These are phyloP conservation scores for Maudiozyma humilis DNA, from an alignment of 1,139 yeast genomes.

Conservation along the genomic window DNA sequence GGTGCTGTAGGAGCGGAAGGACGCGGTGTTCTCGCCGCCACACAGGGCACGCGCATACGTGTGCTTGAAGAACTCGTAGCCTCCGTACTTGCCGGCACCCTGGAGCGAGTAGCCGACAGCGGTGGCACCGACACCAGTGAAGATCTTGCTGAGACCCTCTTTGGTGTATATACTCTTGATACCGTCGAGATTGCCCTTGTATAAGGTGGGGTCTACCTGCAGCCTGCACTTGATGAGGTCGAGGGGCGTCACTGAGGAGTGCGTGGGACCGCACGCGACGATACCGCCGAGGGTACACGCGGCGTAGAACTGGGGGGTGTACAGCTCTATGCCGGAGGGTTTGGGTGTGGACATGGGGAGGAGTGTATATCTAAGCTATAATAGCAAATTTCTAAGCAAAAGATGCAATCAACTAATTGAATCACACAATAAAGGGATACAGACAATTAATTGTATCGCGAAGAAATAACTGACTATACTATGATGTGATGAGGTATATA, in stretches of 20 bases:
- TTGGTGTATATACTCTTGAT: conserved; percentile 64
- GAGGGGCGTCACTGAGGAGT: conserved; percentile 82
- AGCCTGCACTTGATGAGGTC: conserved; percentile 89
- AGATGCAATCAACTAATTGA: neutral
- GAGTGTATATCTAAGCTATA: neutral
- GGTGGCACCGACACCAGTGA: conserved; percentile 87
- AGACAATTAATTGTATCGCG: too few relatives aligned
- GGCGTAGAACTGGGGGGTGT: conserved; percentile 63
- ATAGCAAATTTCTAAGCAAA: neutral
- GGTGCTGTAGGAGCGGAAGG: conserved; percentile 59
- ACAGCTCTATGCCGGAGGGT: conserved; percentile 32
- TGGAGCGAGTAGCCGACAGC: conserved; percentile 85
- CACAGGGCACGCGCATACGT: conserved; percentile 46
- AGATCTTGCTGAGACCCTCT: conserved; percentile 65
- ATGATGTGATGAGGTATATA: too few relatives aligned
- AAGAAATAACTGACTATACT: too few relatives aligned
- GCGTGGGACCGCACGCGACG: conserved; percentile 91
- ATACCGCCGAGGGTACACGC: conserved; percentile 88
- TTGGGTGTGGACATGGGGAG: neutral
- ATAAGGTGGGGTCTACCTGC: conserved; percentile 69
- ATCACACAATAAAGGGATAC: too few relatives aligned
- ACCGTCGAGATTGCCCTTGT: conserved; percentile 69
- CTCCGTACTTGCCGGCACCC: conserved; percentile 95
- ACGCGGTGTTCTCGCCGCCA: conserved; percentile 53
- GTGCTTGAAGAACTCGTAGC: conserved; percentile 83